Evolutionary conservation across 1,284 basidiomycete species (phyloP).

Genomic region (Ceratobasidium sp.): DNA sequence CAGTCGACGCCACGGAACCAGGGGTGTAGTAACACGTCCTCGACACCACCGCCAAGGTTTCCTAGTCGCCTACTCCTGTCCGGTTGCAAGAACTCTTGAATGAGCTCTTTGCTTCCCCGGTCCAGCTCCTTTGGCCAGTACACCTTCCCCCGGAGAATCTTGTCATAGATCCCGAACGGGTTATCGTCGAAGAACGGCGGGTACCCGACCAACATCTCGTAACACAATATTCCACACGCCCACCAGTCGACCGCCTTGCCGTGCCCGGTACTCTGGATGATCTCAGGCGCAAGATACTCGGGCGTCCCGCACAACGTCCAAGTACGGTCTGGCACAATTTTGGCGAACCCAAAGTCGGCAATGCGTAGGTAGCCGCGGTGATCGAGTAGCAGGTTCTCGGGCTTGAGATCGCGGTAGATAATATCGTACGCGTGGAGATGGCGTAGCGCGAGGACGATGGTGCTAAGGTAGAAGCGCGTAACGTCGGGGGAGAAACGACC

Average conservation of each 20-base stretch:
- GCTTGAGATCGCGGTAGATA: slow-evolving; percentile 98
- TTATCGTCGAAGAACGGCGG: slow-evolving; percentile 67
- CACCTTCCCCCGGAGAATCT: slow-evolving; percentile 91
- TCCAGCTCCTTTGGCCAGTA: slow-evolving; percentile 91
- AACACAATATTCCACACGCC: slow-evolving; percentile 95
- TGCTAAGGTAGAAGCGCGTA: slow-evolving; percentile 98
- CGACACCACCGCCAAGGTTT: slow-evolving; percentile 93
- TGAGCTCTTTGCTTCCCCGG: slow-evolving; percentile 76
- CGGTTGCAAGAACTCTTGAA: slow-evolving; percentile 91
- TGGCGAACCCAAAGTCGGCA: slow-evolving; percentile 98
- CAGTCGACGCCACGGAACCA: slow-evolving; percentile 97
- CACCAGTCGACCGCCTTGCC: slow-evolving; percentile 99
- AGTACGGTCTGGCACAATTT: slow-evolving; percentile 97
- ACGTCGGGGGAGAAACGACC: slow-evolving; percentile 97
- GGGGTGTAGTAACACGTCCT: slow-evolving; percentile 92
- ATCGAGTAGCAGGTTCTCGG: slow-evolving; percentile 95
- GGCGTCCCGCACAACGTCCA: slow-evolving; percentile 99
- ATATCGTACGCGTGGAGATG: slow-evolving; percentile 98
- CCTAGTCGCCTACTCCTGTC: slow-evolving; percentile 93
- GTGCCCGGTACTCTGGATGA: slow-evolving; percentile 97
- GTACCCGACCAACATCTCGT: slow-evolving; percentile 97
- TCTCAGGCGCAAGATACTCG: slow-evolving; percentile 95
- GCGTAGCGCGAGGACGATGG: slow-evolving; percentile 94
- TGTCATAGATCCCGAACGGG: slow-evolving; percentile 94
- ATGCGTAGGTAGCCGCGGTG: slow-evolving; percentile 91